phyloP scores from a whole-genome alignment of 1,139 yeast species.

The Wickerhamomyces sp. region DNA sequence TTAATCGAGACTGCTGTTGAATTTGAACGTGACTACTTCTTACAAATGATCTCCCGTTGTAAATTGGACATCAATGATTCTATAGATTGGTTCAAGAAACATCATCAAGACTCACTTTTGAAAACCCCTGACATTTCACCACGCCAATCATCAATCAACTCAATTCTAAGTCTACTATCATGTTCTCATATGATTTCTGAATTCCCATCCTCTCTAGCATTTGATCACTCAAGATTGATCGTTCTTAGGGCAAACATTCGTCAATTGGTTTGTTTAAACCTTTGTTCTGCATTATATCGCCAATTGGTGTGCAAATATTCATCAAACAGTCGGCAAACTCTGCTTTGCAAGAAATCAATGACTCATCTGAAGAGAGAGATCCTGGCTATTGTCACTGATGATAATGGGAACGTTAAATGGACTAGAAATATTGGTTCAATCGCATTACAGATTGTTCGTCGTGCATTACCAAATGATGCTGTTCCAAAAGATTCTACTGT shows the following conservation, averaged over 20 bases:
- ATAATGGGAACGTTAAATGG: constrained; percentile 86
- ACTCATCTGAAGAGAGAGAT: constrained; percentile 49
- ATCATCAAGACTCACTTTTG: constrained; percentile 27
- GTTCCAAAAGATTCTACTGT: constrained; percentile 35
- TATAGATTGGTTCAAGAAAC: constrained; percentile 60
- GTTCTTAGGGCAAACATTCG: constrained; percentile 80
- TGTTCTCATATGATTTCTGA: constrained; percentile 80
- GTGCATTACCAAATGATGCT: constrained; percentile 19
- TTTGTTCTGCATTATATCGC: constrained; percentile 68
- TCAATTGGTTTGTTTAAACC: constrained; percentile 74
- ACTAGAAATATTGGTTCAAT: constrained; percentile 74
- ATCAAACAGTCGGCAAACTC: constrained; percentile 14
- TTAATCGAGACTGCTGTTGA: constrained; percentile 87
- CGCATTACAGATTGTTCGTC: constrained; percentile 47
- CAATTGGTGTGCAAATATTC: constrained; percentile 49
- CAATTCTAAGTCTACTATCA: constrained; percentile 58
- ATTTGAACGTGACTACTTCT: constrained; percentile 84
- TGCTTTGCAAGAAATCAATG: constrained; percentile 25
- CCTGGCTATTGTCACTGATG: constrained; percentile 76
- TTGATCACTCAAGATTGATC: constrained; percentile 78
- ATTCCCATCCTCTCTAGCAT: constrained; percentile 82
- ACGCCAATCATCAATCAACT: constrained; percentile 39
- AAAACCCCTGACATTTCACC: constrained; percentile 21
- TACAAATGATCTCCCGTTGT: constrained; percentile 60
- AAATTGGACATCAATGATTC: constrained; percentile 66